Evolutionary conservation across 2,329 filamentous ascomycete genomes (phyloP).

Genomic region (Penicillium sp.): DNA sequence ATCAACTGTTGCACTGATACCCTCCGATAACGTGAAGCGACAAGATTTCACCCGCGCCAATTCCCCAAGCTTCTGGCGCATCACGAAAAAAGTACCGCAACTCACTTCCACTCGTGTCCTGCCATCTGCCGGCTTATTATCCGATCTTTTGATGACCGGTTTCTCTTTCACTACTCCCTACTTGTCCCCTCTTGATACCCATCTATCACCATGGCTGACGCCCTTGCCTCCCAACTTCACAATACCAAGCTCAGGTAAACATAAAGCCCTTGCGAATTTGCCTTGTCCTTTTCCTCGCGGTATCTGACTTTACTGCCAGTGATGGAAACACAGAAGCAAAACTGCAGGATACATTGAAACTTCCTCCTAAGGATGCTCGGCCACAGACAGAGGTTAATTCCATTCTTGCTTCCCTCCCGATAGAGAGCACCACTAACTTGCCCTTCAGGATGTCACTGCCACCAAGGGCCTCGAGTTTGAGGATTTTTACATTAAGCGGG

Average conservation of each 20-base stretch:
- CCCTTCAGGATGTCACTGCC: constrained; percentile 83
- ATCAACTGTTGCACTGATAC: not conserved
- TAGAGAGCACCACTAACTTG: constrained; percentile 17
- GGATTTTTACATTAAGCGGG: constrained; percentile 91
- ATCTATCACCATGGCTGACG: constrained; percentile 41
- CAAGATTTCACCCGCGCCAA: not conserved
- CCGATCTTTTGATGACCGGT: not conserved
- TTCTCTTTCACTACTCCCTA: not conserved
- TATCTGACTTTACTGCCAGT: constrained; percentile 26
- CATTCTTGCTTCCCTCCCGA: constrained; percentile 4
- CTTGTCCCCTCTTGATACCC: constrained; percentile 3
- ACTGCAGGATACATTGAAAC: constrained; percentile 49
- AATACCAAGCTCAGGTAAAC: constrained; percentile 46
- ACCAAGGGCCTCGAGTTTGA: constrained; percentile 98
- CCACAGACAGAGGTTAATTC: constrained; percentile 50
- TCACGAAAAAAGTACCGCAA: not conserved
- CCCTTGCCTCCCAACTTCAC: constrained; percentile 47
- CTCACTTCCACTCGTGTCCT: not conserved
- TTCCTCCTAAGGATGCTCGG: constrained; percentile 49
- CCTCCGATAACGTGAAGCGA: not conserved
- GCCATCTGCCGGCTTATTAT: not conserved
- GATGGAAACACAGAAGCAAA: constrained; percentile 41
- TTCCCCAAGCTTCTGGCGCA: not conserved
- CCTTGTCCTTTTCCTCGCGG: not conserved
- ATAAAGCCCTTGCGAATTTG: not conserved